These are phyloP conservation scores for Lactarius akahatsu DNA, from an alignment of 768 basidiomycete species.

Conservation along the genomic window DNA sequence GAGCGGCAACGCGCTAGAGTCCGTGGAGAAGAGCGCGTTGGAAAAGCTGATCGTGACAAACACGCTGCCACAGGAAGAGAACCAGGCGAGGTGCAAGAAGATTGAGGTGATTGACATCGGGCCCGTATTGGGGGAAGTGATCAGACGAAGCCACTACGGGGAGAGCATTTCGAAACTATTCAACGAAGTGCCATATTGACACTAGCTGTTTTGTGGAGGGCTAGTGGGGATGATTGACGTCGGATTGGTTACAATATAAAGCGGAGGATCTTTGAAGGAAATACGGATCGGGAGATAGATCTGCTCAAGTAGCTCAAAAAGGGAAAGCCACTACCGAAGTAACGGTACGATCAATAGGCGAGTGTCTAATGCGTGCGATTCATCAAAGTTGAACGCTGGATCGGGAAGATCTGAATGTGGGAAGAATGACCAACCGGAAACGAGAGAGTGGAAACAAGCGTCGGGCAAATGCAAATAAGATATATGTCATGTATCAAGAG, in stretches of 20 bases:
- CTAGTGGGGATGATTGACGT: conserved; percentile 1
- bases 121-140: conserved; percentile 92
- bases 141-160: conserved; percentile 95
- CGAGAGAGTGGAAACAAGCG: conserved; percentile 24
- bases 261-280: not conserved
- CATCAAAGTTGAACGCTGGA: conserved; percentile 18
- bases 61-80: conserved; percentile 86
- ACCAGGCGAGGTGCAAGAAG: conserved; percentile 68
- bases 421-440: conserved; percentile 1
- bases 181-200: conserved; percentile 84
- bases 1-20: conserved; percentile 81
- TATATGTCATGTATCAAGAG: not conserved
- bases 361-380: conserved; percentile 16
- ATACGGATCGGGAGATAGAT: conserved; percentile 9
- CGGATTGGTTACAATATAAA: not conserved
- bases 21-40: conserved; percentile 69
- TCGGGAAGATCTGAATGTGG: conserved; percentile 25
- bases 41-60: conserved; percentile 98
- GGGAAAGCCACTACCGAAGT: not conserved
- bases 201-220: conserved; percentile 2
- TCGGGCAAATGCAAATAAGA: conserved; percentile 8
- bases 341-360: conserved; percentile 4
- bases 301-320: not conserved
- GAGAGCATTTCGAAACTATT: conserved; percentile 89
- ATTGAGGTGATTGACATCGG: conserved; percentile 95